Conservation (phyloP, 768 basidiomycete species). For the Sporobolomyces pararoseus region DNA sequence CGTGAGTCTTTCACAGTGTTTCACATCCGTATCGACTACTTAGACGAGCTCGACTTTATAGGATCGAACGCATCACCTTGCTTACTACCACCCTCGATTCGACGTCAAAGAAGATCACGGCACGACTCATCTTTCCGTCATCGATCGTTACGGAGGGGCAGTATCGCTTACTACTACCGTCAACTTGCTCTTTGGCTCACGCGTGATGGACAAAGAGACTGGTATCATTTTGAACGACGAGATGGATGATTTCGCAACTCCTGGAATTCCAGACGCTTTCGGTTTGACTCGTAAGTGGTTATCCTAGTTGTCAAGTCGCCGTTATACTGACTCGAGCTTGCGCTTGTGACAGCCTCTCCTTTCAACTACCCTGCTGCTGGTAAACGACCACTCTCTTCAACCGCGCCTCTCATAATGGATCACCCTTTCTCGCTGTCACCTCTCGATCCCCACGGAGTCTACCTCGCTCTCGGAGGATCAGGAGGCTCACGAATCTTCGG, state of each 20-base stretch:
- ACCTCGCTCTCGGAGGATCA: constrained; percentile 72
- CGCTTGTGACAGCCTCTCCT: constrained; percentile 44
- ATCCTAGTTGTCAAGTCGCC: too few relatives aligned
- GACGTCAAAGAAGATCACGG: constrained; percentile 78
- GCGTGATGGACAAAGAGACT: constrained; percentile 77
- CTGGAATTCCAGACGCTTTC: constrained; percentile 76
- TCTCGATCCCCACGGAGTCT: constrained; percentile 59
- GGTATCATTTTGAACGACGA: constrained; percentile 89
- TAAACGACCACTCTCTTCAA: constrained; percentile 88
- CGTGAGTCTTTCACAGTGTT: constrained; percentile 54
- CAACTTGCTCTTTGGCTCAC: constrained; percentile 83
- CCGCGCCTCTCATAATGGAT: constrained; percentile 73
- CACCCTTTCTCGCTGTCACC: constrained; percentile 47
- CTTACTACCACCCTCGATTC: constrained; percentile 79
- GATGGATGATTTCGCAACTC: constrained; percentile 77
- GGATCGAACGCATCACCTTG: constrained; percentile 73
- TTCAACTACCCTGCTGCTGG: constrained; percentile 78
- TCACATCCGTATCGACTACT: neutral
- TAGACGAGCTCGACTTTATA: constrained; percentile 47
- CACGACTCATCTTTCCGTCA: constrained; percentile 81
- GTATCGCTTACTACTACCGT: constrained; percentile 80
- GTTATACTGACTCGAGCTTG: too few relatives aligned
- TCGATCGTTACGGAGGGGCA: constrained; percentile 82
- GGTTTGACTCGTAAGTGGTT: constrained; percentile 71
- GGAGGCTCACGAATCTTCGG: constrained; percentile 84